Conservation (phyloP, 1,284 basidiomycete genomes). For the Heterobasidion parviporum region DNA sequence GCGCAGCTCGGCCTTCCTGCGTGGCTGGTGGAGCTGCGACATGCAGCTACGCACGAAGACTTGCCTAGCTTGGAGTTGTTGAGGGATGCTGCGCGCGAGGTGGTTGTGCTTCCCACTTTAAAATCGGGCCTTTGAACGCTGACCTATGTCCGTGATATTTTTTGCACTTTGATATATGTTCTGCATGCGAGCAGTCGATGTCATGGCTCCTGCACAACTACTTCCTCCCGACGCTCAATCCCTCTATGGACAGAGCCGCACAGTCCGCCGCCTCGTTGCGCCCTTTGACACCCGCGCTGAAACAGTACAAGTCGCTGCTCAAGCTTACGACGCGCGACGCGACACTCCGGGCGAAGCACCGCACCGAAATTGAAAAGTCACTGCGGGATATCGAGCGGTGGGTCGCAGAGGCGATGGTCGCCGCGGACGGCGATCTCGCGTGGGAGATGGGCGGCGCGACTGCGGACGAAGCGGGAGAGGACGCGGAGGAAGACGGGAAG, state of each 20-base stretch:
- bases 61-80: conserved; percentile 81
- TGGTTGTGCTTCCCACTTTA: conserved; percentile 22
- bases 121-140: background rate
- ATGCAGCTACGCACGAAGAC: conserved; percentile 95
- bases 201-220: conserved; percentile 77
- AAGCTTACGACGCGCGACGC: conserved; percentile 56
- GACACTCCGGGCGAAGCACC: conserved; percentile 46
- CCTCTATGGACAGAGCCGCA: conserved; percentile 25
- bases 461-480: conserved; percentile 19
- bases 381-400: conserved; percentile 61
- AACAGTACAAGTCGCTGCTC: conserved; percentile 59
- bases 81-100: conserved; percentile 68
- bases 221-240: conserved; percentile 68
- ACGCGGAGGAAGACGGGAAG: conserved; percentile 32
- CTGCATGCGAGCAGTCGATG: conserved; percentile 44
- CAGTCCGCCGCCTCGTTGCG: conserved; percentile 26
- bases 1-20: conserved; percentile 78
- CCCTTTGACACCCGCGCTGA: conserved; percentile 50
- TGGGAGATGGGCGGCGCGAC: conserved; percentile 37
- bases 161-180: background rate
- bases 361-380: conserved; percentile 37
- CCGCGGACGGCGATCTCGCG: conserved; percentile 42
- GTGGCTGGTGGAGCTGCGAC: conserved; percentile 91
- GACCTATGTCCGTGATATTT: background rate
- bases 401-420: conserved; percentile 64